Conservation (phyloP, 1,284 basidiomycete species). For the Fomitopsis betulina region DNA sequence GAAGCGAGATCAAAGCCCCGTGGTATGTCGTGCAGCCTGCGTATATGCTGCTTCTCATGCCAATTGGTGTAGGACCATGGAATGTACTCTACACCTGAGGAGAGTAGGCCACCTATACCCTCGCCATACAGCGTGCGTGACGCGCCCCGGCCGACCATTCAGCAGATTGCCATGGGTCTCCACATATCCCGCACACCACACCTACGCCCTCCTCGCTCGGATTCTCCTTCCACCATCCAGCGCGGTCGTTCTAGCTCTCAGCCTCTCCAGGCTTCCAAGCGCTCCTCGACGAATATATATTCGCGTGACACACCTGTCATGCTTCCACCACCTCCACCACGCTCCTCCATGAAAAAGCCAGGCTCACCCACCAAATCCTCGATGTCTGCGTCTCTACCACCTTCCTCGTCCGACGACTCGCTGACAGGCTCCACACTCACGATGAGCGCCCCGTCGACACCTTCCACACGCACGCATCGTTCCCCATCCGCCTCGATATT, state of each 20-base stretch:
- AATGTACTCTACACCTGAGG: conserved; percentile 53
- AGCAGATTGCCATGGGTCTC: conserved; percentile 73
- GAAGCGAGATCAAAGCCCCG: conserved; percentile 27
- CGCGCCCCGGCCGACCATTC: conserved; percentile 54
- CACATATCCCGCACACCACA: conserved; percentile 71
- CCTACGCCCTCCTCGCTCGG: conserved; percentile 35
- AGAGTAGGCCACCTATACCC: conserved; percentile 31
- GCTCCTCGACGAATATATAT: conserved; percentile 3
- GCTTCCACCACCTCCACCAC: conserved; percentile 50
- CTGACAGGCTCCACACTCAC: conserved; percentile 36
- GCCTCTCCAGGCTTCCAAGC: not conserved
- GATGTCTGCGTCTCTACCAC: conserved; percentile 30
- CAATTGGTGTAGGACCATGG: conserved; percentile 19
- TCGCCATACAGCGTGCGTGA: conserved; percentile 38
- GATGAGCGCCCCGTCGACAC: conserved; percentile 35
- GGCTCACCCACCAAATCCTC: conserved; percentile 26
- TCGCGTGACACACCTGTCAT: conserved; percentile 20
- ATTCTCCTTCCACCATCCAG: conserved; percentile 16
- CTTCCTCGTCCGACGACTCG: conserved; percentile 41
- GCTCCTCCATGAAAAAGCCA: conserved; percentile 61
- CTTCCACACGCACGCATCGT: conserved; percentile 24
- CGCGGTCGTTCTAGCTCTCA: conserved; percentile 2
- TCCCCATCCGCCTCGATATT: conserved; percentile 34
- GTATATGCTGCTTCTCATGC: not conserved
- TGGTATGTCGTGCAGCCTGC: conserved; percentile 18